Conservation (phyloP, 2,329 filamentous ascomycete genomes). For the Colletotrichum phormii region DNA sequence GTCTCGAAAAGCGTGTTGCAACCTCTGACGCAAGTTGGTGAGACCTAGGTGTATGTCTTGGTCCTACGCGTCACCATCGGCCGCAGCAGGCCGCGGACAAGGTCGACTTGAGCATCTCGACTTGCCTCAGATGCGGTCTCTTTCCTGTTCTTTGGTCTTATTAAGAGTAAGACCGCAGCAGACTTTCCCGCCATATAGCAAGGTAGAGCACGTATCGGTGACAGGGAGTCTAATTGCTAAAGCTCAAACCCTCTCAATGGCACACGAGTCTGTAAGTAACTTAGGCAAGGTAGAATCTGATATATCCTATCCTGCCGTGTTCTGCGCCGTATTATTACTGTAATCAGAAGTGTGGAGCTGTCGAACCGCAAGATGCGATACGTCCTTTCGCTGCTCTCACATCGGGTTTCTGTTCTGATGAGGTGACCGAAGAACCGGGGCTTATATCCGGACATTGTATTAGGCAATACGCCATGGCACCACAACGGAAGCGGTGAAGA, state of each 20-base stretch:
- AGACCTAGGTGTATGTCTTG: not conserved
- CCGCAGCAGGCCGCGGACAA: not conserved
- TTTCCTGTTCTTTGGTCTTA: not conserved
- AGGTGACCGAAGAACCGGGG: not conserved
- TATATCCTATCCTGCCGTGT: not conserved
- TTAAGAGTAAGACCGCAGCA: not conserved
- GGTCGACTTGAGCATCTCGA: not conserved
- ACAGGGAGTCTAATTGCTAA: not conserved
- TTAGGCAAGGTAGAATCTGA: not conserved
- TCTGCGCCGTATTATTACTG: constrained; percentile 25
- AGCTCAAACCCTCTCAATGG: not conserved
- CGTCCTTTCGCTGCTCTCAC: constrained; percentile 18
- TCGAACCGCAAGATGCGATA: constrained; percentile 19
- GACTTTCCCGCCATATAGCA: not conserved
- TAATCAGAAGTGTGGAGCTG: constrained; percentile 33
- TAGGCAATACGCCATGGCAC: not conserved
- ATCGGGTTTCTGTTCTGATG: constrained; percentile 1
- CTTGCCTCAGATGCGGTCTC: not conserved
- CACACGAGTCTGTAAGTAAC: not conserved
- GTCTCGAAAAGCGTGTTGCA: not conserved
- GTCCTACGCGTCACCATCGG: not conserved
- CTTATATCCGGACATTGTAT: not conserved
- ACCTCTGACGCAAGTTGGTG: not conserved
- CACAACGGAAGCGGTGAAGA: constrained; percentile 2
- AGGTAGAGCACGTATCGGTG: not conserved